These are phyloP conservation scores for Cryptosporidium bovis DNA, from an alignment of 169 alveolate genomes.

Conservation along the genomic window DNA sequence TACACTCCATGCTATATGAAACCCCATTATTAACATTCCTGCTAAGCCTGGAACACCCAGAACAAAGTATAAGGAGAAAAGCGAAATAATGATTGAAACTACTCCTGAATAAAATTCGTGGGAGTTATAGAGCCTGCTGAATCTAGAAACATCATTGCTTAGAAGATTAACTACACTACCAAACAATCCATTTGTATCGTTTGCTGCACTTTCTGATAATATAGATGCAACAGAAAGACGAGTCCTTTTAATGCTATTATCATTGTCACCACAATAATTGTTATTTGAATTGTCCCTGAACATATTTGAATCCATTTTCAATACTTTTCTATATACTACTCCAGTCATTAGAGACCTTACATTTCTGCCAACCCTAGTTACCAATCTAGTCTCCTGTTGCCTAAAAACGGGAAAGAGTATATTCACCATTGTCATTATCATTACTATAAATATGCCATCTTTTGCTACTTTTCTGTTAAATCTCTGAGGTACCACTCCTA, in stretches of 20 bases:
- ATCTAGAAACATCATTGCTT: slow-evolving; percentile 58
- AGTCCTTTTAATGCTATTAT: neutral
- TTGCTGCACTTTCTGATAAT: slow-evolving; percentile 19
- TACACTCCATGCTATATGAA: slow-evolving; percentile 32
- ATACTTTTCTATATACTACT: slow-evolving; percentile 35
- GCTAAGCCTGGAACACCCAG: slow-evolving; percentile 55
- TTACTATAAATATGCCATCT: slow-evolving; percentile 8
- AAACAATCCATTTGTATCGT: slow-evolving; percentile 25
- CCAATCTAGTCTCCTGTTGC: slow-evolving; percentile 63
- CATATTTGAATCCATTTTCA: slow-evolving; percentile 32
- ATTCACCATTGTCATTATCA: slow-evolving; percentile 13
- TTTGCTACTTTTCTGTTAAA: slow-evolving; percentile 16
- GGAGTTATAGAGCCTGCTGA: slow-evolving; percentile 29
- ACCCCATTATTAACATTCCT: slow-evolving; percentile 40
- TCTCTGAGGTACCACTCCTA: slow-evolving; percentile 38
- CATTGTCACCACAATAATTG: neutral
- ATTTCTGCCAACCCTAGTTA: slow-evolving; percentile 26
- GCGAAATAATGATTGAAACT: slow-evolving; percentile 17
- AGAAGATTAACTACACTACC: slow-evolving; percentile 52
- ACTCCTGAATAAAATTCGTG: slow-evolving; percentile 63
- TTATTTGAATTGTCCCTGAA: slow-evolving; percentile 23
- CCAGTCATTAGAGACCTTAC: slow-evolving; percentile 52
- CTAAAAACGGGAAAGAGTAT: slow-evolving; percentile 24
- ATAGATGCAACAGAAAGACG: slow-evolving; percentile 41
- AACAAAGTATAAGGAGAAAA: neutral